Evolutionary conservation across 108 stramenopile species (phyloP), one percentile per base, ranked within the genome.

Genomic region (Pseudonitzschia multistriata): DNA sequence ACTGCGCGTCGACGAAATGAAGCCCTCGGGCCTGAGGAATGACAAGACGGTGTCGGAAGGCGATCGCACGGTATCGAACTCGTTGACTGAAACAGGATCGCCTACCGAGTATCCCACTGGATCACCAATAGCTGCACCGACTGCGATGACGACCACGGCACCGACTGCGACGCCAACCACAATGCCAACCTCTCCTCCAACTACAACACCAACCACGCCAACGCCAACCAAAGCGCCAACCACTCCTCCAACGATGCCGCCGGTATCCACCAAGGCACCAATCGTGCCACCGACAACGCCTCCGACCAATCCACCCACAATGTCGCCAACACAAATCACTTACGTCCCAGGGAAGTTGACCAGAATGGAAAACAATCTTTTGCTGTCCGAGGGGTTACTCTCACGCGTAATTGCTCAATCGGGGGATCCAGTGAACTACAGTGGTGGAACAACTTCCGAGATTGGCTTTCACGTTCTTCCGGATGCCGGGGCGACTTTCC

Each of bases 291-390:
- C 71, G 49, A 55, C 67, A 2, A 50, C 3, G 25, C 27, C 27
- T 27, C 68, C 68, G 8, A 69, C 36, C 24, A 50, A 11, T 4
- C 24, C 3, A 8, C 66, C 66, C 17, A 52, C 49, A 52, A 29
- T 4, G 27, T 14, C 3, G 25, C 36, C 68, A 55, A 56, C 52
- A 3, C 6, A 7, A 22, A 22, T 70, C 54, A 77, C 79, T 30
- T 83, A 83, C 34, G 34, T 63, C 0, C 79, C 82, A 21, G 82
- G 82, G 22, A 62, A 83, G 27, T 61, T 83, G 66, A 81, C 80
- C 8, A 28, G 11, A 59, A 13, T 60, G 27, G 48, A 80, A 57
- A 57, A 52, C 22, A 62, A 59, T 53, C 68, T 80, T 5, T 31
- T 73, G 54, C 66, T 78, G 7, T 68, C 66, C 17, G 45, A 57